phyloP scores from a whole-genome alignment of 768 basidiomycete genomes.

The Tulasnella sp. region DNA sequence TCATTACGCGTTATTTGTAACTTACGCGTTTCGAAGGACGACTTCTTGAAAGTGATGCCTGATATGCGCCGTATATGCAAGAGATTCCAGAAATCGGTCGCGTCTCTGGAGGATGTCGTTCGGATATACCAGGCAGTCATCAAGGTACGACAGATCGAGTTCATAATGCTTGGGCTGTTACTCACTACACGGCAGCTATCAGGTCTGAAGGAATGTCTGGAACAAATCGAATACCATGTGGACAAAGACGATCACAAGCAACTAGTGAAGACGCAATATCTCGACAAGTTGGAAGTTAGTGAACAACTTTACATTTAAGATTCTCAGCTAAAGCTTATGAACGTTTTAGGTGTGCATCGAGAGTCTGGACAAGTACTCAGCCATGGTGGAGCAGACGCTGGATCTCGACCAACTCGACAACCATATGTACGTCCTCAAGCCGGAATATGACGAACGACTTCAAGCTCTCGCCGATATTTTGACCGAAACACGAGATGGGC shows the following conservation, averaged over 20 bases:
- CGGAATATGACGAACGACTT: slow-evolving; percentile 74
- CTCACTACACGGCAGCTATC: slow-evolving; percentile 41
- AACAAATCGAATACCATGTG: slow-evolving; percentile 34
- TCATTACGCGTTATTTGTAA: not conserved
- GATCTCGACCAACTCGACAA: slow-evolving; percentile 64
- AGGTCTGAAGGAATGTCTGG: slow-evolving; percentile 55
- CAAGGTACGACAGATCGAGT: slow-evolving; percentile 38
- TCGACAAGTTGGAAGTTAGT: slow-evolving; percentile 46
- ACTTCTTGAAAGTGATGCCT: slow-evolving; percentile 81
- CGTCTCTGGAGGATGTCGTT: slow-evolving; percentile 87
- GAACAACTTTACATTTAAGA: not conserved
- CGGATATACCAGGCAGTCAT: slow-evolving; percentile 87
- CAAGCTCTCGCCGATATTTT: slow-evolving; percentile 56
- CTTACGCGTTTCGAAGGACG: slow-evolving; percentile 41
- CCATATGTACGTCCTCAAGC: slow-evolving; percentile 84
- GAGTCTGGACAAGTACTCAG: slow-evolving; percentile 63
- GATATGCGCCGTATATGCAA: slow-evolving; percentile 89
- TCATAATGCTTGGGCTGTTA: not conserved
- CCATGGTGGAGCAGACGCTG: slow-evolving; percentile 94
- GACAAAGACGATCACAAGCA: slow-evolving; percentile 33
- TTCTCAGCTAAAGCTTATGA: not conserved
- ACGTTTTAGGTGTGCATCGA: slow-evolving; percentile 43
- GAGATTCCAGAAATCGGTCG: slow-evolving; percentile 72
- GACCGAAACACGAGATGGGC: slow-evolving; percentile 55
- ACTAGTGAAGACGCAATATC: slow-evolving; percentile 58